Conservation (phyloP, 768 basidiomycete species). For the Xerocomus brunneocitrinus region DNA sequence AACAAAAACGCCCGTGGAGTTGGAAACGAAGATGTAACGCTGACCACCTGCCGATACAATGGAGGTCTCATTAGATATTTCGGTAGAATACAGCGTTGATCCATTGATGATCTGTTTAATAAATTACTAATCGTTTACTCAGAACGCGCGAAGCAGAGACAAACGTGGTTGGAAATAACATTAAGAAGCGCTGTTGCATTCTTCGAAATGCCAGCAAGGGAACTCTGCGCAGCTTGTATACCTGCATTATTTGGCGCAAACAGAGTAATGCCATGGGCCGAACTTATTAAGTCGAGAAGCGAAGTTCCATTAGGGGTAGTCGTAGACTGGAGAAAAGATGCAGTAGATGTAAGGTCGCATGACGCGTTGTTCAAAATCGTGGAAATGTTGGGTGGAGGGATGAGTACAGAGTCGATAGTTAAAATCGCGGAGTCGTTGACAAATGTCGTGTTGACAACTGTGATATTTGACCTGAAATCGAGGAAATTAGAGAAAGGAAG, state of each 20-base stretch:
- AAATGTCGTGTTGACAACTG: constrained; percentile 36
- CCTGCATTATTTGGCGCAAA: constrained; percentile 61
- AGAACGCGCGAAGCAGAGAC: constrained; percentile 11
- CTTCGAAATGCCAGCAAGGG: constrained; percentile 30
- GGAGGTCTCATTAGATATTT: constrained; percentile 34
- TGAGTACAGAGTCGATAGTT: constrained; percentile 47
- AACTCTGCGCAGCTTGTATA: constrained; percentile 34
- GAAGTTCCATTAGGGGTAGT: constrained; percentile 23
- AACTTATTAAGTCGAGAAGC: constrained; percentile 28
- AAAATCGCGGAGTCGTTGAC: constrained; percentile 43
- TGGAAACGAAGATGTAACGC: constrained; percentile 45
- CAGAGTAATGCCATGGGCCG: constrained; percentile 54
- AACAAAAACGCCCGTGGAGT: constrained; percentile 57
- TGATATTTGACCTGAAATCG: constrained; percentile 28
- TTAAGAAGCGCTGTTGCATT: constrained; percentile 45
- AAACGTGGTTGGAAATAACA: constrained; percentile 58
- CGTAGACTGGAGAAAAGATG: constrained; percentile 10
- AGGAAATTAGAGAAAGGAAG: neutral
- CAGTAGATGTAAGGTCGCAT: constrained; percentile 38
- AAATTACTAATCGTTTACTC: neutral
- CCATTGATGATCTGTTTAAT: constrained; percentile 58
- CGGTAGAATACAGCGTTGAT: constrained; percentile 58
- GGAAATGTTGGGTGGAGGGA: constrained; percentile 46
- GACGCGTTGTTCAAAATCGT: constrained; percentile 35
- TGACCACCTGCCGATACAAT: constrained; percentile 57